Percentiles rank a stretch among this genome's conserved stretches.
Evolutionary conservation across 305 asterid genomes (phyloP).

Genomic region (Fraxinus sp.): DNA sequence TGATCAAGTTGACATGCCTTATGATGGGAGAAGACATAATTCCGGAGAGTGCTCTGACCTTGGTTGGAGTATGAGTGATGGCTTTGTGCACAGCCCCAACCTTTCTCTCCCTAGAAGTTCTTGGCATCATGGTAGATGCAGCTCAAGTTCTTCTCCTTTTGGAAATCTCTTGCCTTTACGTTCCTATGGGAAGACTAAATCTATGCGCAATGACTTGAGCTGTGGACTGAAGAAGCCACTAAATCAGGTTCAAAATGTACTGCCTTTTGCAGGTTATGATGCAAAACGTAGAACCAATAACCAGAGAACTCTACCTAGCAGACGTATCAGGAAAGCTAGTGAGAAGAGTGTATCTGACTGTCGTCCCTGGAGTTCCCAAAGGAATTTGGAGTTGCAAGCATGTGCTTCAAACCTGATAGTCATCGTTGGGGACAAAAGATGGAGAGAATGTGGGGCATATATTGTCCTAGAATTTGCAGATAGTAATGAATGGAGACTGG

Average conservation of each 20-base stretch:
- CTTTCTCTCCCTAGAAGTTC: constrained; percentile 40
- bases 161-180: constrained; percentile 52
- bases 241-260: constrained; percentile 77
- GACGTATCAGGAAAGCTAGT: constrained; percentile 82
- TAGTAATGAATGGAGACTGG: constrained; percentile 83
- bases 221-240: constrained; percentile 88
- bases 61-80: constrained; percentile 42
- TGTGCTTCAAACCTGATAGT: constrained; percentile 75
- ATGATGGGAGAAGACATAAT: constrained; percentile 32
- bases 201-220: constrained; percentile 55
- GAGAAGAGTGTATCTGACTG: constrained; percentile 65
- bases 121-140: constrained; percentile 41
- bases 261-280: constrained; percentile 65
- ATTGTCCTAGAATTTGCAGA: constrained; percentile 76
- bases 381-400: constrained; percentile 53
- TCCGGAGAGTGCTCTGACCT: constrained; percentile 43
- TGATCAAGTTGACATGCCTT: constrained; percentile 39
- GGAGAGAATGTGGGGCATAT: constrained; percentile 86
- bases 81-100: constrained; percentile 39
- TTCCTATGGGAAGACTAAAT: constrained; percentile 53
- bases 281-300: constrained; percentile 50
- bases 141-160: constrained; percentile 49
- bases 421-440: constrained; percentile 75
- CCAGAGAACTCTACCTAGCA: constrained; percentile 61
- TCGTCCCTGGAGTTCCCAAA: constrained; percentile 46